Conservation (phyloP, 108 stramenopile genomes). For the Aurantiochytrium sp. region DNA sequence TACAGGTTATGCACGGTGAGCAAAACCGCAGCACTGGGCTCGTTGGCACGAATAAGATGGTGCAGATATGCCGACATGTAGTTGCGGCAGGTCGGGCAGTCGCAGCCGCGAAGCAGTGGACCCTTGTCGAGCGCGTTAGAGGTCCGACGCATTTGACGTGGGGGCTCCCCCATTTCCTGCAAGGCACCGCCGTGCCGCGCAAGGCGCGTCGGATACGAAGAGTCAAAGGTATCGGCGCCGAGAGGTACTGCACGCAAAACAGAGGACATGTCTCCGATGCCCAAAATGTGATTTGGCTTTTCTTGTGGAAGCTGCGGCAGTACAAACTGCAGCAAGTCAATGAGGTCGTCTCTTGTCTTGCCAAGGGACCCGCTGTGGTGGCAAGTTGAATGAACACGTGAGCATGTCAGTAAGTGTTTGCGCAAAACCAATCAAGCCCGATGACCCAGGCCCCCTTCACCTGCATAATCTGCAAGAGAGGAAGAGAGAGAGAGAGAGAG, state of each 20-base stretch:
- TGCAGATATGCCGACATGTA: slow-evolving; percentile 80
- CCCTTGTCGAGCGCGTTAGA: slow-evolving; percentile 49
- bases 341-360: slow-evolving; percentile 68
- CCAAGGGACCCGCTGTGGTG: slow-evolving; percentile 66
- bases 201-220: slow-evolving; percentile 78
- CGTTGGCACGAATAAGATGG: slow-evolving; percentile 83
- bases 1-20: slow-evolving; percentile 77
- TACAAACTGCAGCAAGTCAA: slow-evolving; percentile 71
- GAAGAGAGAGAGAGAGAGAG: too few species aligned
- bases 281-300: slow-evolving; percentile 80
- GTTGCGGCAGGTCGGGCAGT: slow-evolving; percentile 66
- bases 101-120: slow-evolving; percentile 64
- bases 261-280: slow-evolving; percentile 80
- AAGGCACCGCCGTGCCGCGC: slow-evolving; percentile 65
- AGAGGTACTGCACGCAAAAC: slow-evolving; percentile 59
- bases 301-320: slow-evolving; percentile 59
- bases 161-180: slow-evolving; percentile 52
- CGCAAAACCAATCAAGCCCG: too few species aligned
- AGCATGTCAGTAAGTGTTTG: too few species aligned
- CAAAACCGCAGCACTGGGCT: slow-evolving; percentile 64
- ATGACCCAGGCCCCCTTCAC: too few species aligned
- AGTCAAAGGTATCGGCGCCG: slow-evolving; percentile 83
- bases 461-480: too few species aligned
- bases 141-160: slow-evolving; percentile 58
- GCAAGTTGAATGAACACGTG: background rate